These are phyloP conservation scores for Eucalyptus sp. DNA, from an alignment of 345 rosid species.

Conservation along the genomic window DNA sequence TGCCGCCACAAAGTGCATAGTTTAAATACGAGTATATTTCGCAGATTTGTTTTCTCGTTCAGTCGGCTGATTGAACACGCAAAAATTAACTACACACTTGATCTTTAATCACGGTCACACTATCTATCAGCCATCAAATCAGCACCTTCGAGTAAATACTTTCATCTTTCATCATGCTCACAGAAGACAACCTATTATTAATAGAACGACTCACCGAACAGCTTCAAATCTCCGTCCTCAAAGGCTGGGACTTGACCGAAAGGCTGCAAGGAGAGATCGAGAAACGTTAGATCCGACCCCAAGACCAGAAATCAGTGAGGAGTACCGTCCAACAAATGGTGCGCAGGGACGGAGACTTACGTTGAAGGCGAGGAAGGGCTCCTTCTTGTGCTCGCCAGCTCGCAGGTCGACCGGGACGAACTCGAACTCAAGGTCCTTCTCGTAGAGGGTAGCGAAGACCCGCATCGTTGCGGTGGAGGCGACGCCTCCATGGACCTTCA, in stretches of 20 bases:
- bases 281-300: slow-evolving; percentile 29
- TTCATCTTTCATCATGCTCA: background rate
- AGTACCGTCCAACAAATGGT: background rate
- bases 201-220: slow-evolving; percentile 31
- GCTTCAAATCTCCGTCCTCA: slow-evolving; percentile 53
- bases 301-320: background rate
- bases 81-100: background rate
- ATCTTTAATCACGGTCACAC: background rate
- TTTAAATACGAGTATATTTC: too few species aligned
- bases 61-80: background rate
- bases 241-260: slow-evolving; percentile 69
- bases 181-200: background rate
- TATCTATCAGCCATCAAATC: background rate
- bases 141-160: background rate
- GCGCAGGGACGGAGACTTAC: background rate
- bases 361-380: slow-evolving; percentile 2
- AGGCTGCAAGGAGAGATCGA: slow-evolving; percentile 52
- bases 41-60: background rate
- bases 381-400: slow-evolving; percentile 16
- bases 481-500: slow-evolving; percentile 9
- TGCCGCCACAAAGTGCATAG: slow-evolving; percentile 3
- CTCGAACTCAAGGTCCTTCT: slow-evolving; percentile 17
- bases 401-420: slow-evolving; percentile 7
- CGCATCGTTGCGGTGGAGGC: slow-evolving; percentile 2
- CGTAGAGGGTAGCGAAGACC: slow-evolving; percentile 8